These are phyloP conservation scores for Chlamydomonas sp. DNA, from an alignment of 139 green algal genomes.

Conservation along the genomic window DNA sequence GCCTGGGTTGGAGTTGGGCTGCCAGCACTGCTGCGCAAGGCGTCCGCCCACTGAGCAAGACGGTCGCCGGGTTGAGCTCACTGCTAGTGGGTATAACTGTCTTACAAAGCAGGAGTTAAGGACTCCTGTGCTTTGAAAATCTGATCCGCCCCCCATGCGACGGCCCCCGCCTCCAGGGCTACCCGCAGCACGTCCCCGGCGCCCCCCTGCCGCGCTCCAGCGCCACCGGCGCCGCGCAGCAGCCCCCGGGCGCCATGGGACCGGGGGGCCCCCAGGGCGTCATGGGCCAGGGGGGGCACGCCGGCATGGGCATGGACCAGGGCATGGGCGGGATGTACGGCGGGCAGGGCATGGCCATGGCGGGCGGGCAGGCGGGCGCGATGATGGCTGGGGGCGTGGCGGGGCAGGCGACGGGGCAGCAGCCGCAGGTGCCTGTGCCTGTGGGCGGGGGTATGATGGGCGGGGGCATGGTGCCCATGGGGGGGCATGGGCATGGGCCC, in stretches of 20 bases:
- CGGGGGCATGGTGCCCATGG: background rate
- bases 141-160: background rate
- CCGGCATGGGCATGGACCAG: background rate
- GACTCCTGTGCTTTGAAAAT: background rate
- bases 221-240: too few relatives aligned
- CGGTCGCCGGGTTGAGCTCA: too few relatives aligned
- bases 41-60: too few relatives aligned
- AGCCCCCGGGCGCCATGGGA: too few relatives aligned
- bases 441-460: background rate
- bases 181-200: background rate
- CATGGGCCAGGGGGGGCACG: background rate
- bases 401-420: background rate
- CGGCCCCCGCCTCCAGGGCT: background rate
- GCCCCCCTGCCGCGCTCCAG: background rate
- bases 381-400: background rate
- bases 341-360: conserved; percentile 2
- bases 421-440: background rate
- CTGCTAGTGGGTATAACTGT: too few relatives aligned
- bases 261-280: too few relatives aligned
- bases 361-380: background rate
- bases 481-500: background rate
- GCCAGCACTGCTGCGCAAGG: too few relatives aligned
- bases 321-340: background rate
- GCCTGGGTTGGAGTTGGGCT: too few relatives aligned
- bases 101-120: too few relatives aligned